These are phyloP conservation scores for Fragaria nilgerrensis DNA, from an alignment of 306 rosid genomes.

Conservation along the genomic window DNA sequence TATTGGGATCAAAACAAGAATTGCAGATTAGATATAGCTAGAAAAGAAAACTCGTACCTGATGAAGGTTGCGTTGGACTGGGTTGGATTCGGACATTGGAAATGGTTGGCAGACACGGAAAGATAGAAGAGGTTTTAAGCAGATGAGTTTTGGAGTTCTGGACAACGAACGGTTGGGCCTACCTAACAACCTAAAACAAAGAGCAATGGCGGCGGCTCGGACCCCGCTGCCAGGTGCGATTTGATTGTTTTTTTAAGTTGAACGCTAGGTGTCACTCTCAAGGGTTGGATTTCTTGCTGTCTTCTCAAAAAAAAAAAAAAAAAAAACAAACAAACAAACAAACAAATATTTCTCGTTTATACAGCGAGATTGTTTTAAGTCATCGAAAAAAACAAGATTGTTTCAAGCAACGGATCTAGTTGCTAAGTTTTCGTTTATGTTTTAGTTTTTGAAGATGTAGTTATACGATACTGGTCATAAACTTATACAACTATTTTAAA, in stretches of 20 bases:
- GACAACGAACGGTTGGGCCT: conserved; percentile 1
- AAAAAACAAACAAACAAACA: no score
- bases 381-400: no score
- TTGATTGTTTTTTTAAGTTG: neutral
- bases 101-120: neutral
- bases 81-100: conserved; percentile 22
- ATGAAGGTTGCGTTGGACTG: neutral
- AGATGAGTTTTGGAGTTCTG: neutral
- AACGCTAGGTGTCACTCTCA: neutral
- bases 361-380: no score
- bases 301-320: no score
- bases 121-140: neutral
- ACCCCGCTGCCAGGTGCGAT: neutral
- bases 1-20: neutral
- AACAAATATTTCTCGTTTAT: no score
- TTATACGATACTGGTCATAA: no score
- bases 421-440: no score
- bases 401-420: no score
- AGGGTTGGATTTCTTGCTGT: no score
- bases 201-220: neutral
- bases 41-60: conserved; percentile 13
- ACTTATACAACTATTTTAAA: no score
- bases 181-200: neutral
- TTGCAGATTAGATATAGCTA: neutral
- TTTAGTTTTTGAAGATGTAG: no score